Conservation (phyloP, 148 eudicot species). For the Fallopia convolvulus region DNA sequence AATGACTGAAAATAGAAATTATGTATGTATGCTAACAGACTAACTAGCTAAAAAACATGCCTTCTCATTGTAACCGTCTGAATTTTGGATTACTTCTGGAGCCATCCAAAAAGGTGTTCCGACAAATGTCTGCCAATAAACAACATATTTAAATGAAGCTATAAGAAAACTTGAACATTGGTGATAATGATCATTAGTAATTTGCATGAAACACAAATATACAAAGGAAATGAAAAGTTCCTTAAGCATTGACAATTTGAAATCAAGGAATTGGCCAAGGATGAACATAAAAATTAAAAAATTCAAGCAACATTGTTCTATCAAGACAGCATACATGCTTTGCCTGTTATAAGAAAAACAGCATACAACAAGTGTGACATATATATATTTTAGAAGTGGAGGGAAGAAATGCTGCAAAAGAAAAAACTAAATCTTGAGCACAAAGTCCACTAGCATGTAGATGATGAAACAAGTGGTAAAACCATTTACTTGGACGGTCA, state of each 20-base stretch:
- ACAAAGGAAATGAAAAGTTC: background rate
- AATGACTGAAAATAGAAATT: background rate
- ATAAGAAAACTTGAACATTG: background rate
- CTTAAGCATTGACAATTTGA: background rate
- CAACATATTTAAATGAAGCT: background rate
- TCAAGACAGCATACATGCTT: background rate
- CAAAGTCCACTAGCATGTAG: slow-evolving; percentile 2
- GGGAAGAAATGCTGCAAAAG: background rate
- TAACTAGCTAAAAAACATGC: slow-evolving; percentile 22
- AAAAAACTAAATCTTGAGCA: background rate
- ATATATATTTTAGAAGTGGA: background rate
- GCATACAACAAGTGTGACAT: background rate
- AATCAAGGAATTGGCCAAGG: background rate
- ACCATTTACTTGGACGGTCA: background rate
- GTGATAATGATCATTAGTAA: background rate
- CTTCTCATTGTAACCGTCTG: slow-evolving; percentile 97
- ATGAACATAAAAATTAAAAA: background rate
- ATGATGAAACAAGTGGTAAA: background rate
- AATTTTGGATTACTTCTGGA: slow-evolving; percentile 96
- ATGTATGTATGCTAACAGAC: background rate
- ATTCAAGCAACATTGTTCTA: background rate
- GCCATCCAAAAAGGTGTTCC: slow-evolving; percentile 99
- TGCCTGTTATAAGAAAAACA: background rate
- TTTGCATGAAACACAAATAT: background rate
- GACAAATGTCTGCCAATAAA: slow-evolving; percentile 68